phyloP scores from a whole-genome alignment of 108 stramenopile species.

The Poteriospumella lacustris region DNA sequence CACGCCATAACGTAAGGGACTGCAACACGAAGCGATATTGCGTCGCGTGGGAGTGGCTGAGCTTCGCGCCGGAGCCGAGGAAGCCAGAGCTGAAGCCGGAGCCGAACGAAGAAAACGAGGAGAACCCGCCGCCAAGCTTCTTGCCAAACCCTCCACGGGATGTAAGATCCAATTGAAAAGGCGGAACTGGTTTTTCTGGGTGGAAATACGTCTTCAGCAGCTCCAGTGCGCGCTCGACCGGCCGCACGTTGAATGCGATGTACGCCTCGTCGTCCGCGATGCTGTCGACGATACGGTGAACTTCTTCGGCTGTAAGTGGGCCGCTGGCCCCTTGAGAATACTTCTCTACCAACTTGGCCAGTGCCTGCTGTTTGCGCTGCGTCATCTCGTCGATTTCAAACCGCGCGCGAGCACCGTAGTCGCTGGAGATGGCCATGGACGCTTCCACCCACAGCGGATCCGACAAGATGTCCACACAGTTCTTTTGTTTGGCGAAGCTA shows the following conservation, averaged over 20 bases:
- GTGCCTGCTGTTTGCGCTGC: conserved; percentile 27
- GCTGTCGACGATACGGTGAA: conserved; percentile 59
- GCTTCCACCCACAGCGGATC: conserved; percentile 47
- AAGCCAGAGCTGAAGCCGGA: conserved; percentile 41
- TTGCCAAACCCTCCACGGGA: neutral
- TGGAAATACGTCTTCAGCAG: conserved; percentile 63
- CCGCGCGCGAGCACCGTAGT: conserved; percentile 37
- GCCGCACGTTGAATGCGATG: conserved; percentile 58
- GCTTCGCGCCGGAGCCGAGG: conserved; percentile 60
- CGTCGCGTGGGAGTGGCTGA: conserved; percentile 66
- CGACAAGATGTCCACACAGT: conserved; percentile 43
- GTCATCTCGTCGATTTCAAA: conserved; percentile 36
- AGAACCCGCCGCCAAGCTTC: conserved; percentile 23
- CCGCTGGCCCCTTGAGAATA: neutral
- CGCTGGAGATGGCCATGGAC: conserved; percentile 43
- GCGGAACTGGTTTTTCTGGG: conserved; percentile 37
- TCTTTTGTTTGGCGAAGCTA: conserved; percentile 35
- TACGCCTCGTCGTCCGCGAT: conserved; percentile 67
- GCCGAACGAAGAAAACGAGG: conserved; percentile 9
- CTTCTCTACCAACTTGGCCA: conserved; percentile 34
- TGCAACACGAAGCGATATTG: conserved; percentile 74
- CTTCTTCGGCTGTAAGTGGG: conserved; percentile 47
- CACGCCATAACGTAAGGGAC: conserved; percentile 65
- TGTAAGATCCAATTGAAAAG: conserved; percentile 45
- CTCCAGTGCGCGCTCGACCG: conserved; percentile 61